Evolutionary conservation across 768 basidiomycete genomes (phyloP).

Genomic region (Kwoniella mangroviensis): DNA sequence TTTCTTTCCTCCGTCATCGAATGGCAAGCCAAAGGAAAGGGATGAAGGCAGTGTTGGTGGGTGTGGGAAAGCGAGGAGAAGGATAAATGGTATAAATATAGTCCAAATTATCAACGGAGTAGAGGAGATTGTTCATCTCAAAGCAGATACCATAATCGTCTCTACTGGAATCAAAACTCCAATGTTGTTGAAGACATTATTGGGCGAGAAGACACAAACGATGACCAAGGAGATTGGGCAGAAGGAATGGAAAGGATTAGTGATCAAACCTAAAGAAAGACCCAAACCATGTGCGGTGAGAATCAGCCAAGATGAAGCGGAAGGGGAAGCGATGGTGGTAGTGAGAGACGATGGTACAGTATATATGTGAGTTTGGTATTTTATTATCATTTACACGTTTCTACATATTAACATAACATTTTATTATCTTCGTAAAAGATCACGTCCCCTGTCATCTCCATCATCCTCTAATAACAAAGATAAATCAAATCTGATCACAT

Average conservation of each 20-base stretch:
- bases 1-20: neutral
- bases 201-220: conserved; percentile 29
- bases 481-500: neutral
- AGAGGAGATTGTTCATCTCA: conserved; percentile 48
- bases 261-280: conserved; percentile 36
- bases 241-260: conserved; percentile 31
- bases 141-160: conserved; percentile 71
- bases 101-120: conserved; percentile 15
- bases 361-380: conserved; percentile 3
- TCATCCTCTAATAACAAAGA: neutral
- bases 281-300: conserved; percentile 62
- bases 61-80: neutral
- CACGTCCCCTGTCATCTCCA: neutral
- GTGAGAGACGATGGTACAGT: conserved; percentile 4
- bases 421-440: neutral
- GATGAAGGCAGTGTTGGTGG: neutral
- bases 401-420: conserved; percentile 56
- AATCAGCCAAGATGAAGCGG: neutral
- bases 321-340: neutral
- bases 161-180: conserved; percentile 82
- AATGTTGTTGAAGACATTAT: conserved; percentile 56
- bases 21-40: neutral
- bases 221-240: conserved; percentile 24
- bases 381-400: neutral
- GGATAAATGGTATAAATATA: conserved; percentile 15